These are phyloP conservation scores for Hypoxylon trugodes DNA, from an alignment of 495 filamentous ascomycete species.

Conservation along the genomic window DNA sequence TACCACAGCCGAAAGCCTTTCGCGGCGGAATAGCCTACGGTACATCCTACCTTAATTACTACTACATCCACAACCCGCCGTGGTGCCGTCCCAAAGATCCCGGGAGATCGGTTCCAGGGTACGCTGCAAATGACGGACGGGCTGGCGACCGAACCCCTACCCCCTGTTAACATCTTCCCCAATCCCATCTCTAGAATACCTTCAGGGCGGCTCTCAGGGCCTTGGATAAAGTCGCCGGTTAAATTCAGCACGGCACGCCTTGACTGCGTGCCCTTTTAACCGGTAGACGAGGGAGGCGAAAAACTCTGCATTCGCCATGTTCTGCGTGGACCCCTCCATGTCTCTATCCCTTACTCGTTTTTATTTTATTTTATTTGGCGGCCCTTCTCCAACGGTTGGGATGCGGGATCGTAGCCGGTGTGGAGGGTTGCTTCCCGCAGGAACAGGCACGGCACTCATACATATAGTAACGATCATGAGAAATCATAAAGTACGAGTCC, in stretches of 20 bases:
- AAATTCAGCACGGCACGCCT: slow-evolving; percentile 30
- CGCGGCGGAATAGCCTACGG: slow-evolving; percentile 11
- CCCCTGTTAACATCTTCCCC: no score
- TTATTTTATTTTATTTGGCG: slow-evolving; percentile 3
- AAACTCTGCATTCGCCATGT: background rate
- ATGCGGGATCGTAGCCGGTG: slow-evolving; percentile 30
- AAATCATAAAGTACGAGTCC: slow-evolving; percentile 1
- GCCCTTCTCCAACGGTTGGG: slow-evolving; percentile 33
- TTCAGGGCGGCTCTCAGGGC: slow-evolving; percentile 31
- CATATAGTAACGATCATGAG: no score
- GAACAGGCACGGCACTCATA: slow-evolving; percentile 31
- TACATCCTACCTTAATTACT: background rate
- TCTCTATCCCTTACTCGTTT: background rate
- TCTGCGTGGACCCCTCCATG: slow-evolving; percentile 2
- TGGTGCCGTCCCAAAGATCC: slow-evolving; percentile 26
- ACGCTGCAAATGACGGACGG: slow-evolving; percentile 15
- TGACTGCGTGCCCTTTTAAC: slow-evolving; percentile 37
- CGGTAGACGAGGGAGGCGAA: slow-evolving; percentile 7
- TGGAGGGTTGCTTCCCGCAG: slow-evolving; percentile 37
- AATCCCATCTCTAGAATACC: slow-evolving; percentile 6
- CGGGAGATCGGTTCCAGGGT: slow-evolving; percentile 39
- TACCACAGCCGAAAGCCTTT: slow-evolving; percentile 28
- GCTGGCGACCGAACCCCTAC: slow-evolving; percentile 7
- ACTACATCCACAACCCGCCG: slow-evolving; percentile 13
- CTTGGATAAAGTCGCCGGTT: slow-evolving; percentile 36